phyloP scores from a whole-genome alignment of 495 filamentous ascomycete genomes.

The Neurospora discreta region DNA sequence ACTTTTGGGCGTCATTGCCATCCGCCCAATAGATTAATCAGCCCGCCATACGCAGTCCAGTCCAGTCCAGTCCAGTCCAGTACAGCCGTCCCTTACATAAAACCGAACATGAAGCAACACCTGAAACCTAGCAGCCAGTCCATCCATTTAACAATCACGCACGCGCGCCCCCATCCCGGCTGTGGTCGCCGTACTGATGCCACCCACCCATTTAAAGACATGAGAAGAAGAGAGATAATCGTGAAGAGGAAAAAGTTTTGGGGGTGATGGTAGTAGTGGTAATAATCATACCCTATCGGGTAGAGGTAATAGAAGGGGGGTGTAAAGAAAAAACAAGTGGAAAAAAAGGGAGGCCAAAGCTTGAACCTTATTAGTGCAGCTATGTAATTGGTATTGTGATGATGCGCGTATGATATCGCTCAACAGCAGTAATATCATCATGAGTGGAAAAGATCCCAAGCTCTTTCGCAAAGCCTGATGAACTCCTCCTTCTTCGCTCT shows the following conservation, averaged over 20 bases:
- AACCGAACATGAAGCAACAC: neutral
- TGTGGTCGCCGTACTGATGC: neutral
- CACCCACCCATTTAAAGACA: neutral
- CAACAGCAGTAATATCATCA: slow-evolving; percentile 30
- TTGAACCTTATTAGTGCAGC: neutral
- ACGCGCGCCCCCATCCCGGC: neutral
- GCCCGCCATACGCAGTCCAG: neutral
- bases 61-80: neutral
- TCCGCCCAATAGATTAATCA: neutral
- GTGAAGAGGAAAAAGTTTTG: neutral
- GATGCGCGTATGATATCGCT: neutral
- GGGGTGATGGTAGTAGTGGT: neutral
- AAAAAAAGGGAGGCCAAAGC: neutral
- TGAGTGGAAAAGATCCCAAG: slow-evolving; percentile 96
- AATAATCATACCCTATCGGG: neutral
- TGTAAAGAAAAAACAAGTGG: neutral
- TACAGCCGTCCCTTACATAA: neutral
- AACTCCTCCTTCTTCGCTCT: slow-evolving; percentile 92
- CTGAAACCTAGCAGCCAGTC: neutral
- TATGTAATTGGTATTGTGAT: neutral
- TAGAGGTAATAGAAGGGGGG: neutral
- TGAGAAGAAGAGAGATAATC: neutral
- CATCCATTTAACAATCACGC: neutral
- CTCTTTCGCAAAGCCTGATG: slow-evolving; percentile 69
- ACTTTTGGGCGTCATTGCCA: neutral